Conservation (phyloP, 228 moss, liverwort and hornwort genomes). For the Sphagnum fallax region DNA sequence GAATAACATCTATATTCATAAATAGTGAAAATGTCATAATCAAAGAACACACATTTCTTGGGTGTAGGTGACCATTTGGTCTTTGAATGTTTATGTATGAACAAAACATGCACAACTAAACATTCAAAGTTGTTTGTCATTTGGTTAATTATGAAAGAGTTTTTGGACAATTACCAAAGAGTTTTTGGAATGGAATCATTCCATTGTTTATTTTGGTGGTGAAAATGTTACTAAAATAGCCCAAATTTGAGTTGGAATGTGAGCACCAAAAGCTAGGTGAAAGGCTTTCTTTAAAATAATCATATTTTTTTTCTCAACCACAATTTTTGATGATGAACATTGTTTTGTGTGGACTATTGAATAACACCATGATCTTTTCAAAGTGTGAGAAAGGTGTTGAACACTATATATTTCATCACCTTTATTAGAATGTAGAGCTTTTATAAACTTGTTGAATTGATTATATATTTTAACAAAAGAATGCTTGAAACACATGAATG, state of each 20-base stretch:
- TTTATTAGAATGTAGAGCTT: too few relatives aligned
- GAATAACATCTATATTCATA: background rate
- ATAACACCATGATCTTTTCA: background rate
- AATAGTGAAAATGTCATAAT: background rate
- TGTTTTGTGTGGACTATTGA: background rate
- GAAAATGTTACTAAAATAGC: background rate
- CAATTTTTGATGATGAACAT: too few relatives aligned
- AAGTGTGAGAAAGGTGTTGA: too few relatives aligned
- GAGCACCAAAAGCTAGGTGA: background rate
- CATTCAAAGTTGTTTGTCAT: background rate
- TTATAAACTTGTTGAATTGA: too few relatives aligned
- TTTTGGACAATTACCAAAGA: background rate
- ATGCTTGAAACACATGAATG: too few relatives aligned
- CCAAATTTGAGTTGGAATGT: background rate
- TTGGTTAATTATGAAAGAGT: too few relatives aligned
- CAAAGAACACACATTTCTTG: background rate
- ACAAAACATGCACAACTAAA: background rate
- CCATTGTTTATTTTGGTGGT: background rate
- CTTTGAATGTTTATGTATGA: background rate
- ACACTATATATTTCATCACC: too few relatives aligned
- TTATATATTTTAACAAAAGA: too few relatives aligned
- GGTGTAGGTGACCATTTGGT: background rate
- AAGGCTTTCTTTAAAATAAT: background rate
- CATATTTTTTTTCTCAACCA: too few relatives aligned
- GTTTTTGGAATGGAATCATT: background rate